Evolutionary conservation across 2,329 filamentous ascomycete species (phyloP).

Genomic region (Torrubiella hemipterigena): DNA sequence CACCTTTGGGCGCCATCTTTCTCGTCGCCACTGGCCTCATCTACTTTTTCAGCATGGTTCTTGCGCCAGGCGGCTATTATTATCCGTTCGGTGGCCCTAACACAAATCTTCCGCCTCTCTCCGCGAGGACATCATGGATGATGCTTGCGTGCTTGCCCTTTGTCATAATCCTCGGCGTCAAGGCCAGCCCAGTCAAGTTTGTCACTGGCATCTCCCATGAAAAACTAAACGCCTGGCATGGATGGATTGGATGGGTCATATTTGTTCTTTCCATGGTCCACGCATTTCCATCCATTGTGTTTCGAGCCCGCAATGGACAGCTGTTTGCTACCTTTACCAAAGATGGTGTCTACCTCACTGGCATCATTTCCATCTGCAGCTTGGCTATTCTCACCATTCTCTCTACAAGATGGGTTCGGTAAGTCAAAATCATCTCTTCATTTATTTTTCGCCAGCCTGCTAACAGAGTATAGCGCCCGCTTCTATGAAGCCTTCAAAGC

Average conservation of each 20-base stretch:
- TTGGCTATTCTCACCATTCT: constrained; percentile 44
- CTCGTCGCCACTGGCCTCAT: constrained; percentile 25
- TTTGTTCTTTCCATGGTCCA: constrained; percentile 44
- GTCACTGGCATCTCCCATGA: constrained; percentile 45
- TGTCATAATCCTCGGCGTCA: constrained; percentile 36
- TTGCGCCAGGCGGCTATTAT: constrained; percentile 41
- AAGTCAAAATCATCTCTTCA: constrained; percentile 6
- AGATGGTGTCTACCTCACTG: constrained; percentile 39
- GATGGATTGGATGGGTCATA: constrained; percentile 42
- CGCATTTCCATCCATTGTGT: constrained; percentile 48
- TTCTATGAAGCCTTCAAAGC: constrained; percentile 52
- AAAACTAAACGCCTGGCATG: constrained; percentile 43
- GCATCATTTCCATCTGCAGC: constrained; percentile 37
- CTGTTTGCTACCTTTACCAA: constrained; percentile 33
- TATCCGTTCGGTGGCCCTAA: constrained; percentile 34
- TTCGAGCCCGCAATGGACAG: constrained; percentile 32
- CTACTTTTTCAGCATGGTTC: constrained; percentile 37
- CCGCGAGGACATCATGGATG: constrained; percentile 39
- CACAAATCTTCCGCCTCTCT: constrained; percentile 39
- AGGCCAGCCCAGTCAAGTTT: constrained; percentile 41
- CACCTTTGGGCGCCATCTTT: constrained; percentile 29
- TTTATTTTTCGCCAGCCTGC: not conserved
- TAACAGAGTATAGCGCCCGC: constrained; percentile 25
- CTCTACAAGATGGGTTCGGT: constrained; percentile 38
- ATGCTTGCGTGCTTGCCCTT: constrained; percentile 38